Conservation (phyloP, 306 rosid species). For the Luffa acutangula region DNA sequence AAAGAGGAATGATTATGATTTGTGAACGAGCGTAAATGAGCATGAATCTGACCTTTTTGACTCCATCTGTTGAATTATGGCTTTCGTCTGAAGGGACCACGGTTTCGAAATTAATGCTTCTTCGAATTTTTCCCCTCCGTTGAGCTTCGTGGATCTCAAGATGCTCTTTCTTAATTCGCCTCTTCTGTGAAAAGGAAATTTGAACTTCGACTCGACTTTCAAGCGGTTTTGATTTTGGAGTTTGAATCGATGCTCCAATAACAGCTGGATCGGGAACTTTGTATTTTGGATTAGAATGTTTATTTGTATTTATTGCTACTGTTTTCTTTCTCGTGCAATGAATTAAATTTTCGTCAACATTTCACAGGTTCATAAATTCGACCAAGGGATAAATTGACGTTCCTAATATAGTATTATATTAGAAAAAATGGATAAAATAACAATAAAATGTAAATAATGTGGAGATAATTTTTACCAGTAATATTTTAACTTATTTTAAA, state of each 20-base stretch:
- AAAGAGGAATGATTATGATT: not conserved
- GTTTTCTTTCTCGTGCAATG: no score
- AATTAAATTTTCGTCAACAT: no score
- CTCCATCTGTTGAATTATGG: not conserved
- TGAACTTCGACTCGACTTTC: not conserved
- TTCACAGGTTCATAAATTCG: no score
- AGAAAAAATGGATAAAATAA: no score
- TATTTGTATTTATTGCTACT: no score
- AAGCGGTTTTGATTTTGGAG: not conserved
- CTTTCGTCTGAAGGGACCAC: not conserved
- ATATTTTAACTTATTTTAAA: no score
- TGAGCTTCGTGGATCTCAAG: not conserved
- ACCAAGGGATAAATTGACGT: no score
- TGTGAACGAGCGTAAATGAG: not conserved
- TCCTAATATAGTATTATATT: no score
- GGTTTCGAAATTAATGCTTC: not conserved
- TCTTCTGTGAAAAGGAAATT: not conserved
- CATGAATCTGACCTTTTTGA: not conserved
- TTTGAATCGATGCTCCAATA: not conserved
- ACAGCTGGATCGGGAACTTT: not conserved
- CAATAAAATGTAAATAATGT: no score
- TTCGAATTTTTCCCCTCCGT: not conserved
- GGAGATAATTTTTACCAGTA: no score
- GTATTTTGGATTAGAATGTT: not conserved
- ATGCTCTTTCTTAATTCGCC: not conserved